Conservation (phyloP, 164 flowering plant species). For the Vitis riparia region DNA sequence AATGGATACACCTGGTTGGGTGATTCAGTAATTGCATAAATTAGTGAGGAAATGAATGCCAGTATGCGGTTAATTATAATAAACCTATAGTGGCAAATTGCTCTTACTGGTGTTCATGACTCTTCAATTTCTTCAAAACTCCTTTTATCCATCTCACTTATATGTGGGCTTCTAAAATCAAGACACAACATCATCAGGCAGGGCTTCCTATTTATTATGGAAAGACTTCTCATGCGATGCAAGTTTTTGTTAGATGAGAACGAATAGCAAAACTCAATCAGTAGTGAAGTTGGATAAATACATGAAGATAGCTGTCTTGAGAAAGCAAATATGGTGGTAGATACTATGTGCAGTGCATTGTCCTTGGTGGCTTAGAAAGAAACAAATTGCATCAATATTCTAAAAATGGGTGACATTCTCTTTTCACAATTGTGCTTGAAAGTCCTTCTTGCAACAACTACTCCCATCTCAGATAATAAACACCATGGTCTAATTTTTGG, state of each 20-base stretch:
- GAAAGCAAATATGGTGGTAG: slow-evolving; percentile 93
- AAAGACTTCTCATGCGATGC: slow-evolving; percentile 86
- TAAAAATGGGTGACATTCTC: slow-evolving; percentile 97
- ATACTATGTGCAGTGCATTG: slow-evolving; percentile 83
- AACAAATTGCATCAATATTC: slow-evolving; percentile 85
- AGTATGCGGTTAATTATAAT: slow-evolving; percentile 58
- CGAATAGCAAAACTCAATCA: slow-evolving; percentile 43
- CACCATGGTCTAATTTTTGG: slow-evolving; percentile 27
- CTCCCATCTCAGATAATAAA: slow-evolving; percentile 36
- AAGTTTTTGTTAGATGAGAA: slow-evolving; percentile 82
- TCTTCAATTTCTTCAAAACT: slow-evolving; percentile 52
- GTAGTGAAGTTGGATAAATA: slow-evolving; percentile 26
- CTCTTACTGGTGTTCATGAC: slow-evolving; percentile 59
- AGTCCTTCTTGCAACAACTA: slow-evolving; percentile 45
- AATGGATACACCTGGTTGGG: slow-evolving; percentile 95
- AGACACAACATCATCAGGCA: slow-evolving; percentile 68
- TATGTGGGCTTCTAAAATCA: slow-evolving; percentile 94
- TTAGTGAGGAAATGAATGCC: slow-evolving; percentile 48
- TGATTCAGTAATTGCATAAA: slow-evolving; percentile 80
- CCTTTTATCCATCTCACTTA: slow-evolving; percentile 68
- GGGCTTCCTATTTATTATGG: slow-evolving; percentile 89
- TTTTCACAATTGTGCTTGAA: slow-evolving; percentile 92
- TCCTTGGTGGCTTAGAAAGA: slow-evolving; percentile 81
- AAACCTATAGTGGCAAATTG: slow-evolving; percentile 62
- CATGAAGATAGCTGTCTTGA: slow-evolving; percentile 51